Evolutionary conservation across 2,329 filamentous ascomycete genomes (phyloP).

Genomic region (Fusarium fujikuroi): DNA sequence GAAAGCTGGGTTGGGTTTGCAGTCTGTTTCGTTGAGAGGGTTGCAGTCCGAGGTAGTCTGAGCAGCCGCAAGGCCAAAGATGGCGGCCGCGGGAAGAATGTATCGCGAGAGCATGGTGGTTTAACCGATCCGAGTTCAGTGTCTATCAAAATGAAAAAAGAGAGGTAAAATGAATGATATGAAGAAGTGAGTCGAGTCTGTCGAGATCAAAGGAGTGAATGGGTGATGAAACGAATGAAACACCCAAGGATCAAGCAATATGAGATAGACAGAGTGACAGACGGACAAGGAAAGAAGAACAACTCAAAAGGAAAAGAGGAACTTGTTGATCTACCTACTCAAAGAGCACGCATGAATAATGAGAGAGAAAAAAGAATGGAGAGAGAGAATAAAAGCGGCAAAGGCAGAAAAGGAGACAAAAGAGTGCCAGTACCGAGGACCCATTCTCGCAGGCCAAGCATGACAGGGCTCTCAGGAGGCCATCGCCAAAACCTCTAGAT

Average conservation of each 20-base stretch:
- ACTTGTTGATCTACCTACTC: constrained; percentile 6
- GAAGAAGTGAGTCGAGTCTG: constrained; percentile 12
- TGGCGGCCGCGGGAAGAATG: constrained; percentile 49
- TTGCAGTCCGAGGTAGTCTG: constrained; percentile 85
- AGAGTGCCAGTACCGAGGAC: constrained; percentile 22
- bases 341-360: constrained; percentile 7
- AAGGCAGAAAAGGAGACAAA: constrained; percentile 24
- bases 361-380: neutral
- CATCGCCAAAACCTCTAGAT: constrained; percentile 34
- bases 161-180: neutral
- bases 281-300: constrained; percentile 28
- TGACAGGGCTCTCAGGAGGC: constrained; percentile 35
- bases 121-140: neutral
- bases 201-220: constrained; percentile 39
- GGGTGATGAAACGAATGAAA: constrained; percentile 30
- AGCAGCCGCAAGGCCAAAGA: constrained; percentile 64
- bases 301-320: constrained; percentile 14
- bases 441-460: constrained; percentile 29
- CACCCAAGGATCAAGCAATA: constrained; percentile 23
- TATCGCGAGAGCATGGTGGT: constrained; percentile 43
- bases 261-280: neutral
- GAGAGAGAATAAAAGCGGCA: neutral
- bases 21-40: constrained; percentile 74
- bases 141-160: constrained; percentile 16
- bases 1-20: constrained; percentile 77